phyloP scores from a whole-genome alignment of 352 stramenopile genomes.

The Aphanomyces cochlioides region DNA sequence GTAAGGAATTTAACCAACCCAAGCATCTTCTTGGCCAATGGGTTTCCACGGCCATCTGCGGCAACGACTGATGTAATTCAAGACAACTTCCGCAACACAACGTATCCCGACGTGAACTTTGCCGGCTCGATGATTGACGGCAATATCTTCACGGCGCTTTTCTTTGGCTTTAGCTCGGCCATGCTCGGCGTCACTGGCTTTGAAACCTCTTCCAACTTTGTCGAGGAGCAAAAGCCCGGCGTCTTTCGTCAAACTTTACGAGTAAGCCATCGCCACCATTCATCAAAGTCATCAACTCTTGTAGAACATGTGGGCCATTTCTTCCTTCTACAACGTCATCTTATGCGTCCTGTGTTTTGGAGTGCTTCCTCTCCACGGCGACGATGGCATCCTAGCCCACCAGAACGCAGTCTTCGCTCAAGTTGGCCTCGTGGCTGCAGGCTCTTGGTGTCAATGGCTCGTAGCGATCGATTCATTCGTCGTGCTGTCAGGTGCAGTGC shows the following conservation, averaged over 20 bases:
- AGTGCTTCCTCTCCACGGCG: slow-evolving; percentile 62
- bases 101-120: slow-evolving; percentile 59
- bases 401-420: slow-evolving; percentile 71
- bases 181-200: slow-evolving; percentile 91
- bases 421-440: slow-evolving; percentile 58
- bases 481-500: slow-evolving; percentile 80
- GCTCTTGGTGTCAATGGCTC: slow-evolving; percentile 37
- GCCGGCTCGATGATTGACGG: slow-evolving; percentile 36
- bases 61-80: slow-evolving; percentile 76
- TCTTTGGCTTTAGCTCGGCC: slow-evolving; percentile 73
- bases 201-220: slow-evolving; percentile 87
- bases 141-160: slow-evolving; percentile 56
- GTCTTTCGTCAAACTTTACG: slow-evolving; percentile 79
- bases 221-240: slow-evolving; percentile 82
- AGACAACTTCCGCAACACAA: slow-evolving; percentile 59
- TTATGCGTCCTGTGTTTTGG: slow-evolving; percentile 78
- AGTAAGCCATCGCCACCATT: slow-evolving; percentile 65
- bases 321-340: slow-evolving; percentile 84
- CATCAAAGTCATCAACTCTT: slow-evolving; percentile 80
- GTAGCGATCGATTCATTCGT: slow-evolving; percentile 86
- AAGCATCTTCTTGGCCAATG: slow-evolving; percentile 61
- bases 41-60: slow-evolving; percentile 85
- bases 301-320: slow-evolving; percentile 83
- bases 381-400: slow-evolving; percentile 56
- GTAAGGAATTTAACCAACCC: slow-evolving; percentile 17